Conservation (phyloP, 179 eudicot genomes). For the Beta corolliflora region DNA sequence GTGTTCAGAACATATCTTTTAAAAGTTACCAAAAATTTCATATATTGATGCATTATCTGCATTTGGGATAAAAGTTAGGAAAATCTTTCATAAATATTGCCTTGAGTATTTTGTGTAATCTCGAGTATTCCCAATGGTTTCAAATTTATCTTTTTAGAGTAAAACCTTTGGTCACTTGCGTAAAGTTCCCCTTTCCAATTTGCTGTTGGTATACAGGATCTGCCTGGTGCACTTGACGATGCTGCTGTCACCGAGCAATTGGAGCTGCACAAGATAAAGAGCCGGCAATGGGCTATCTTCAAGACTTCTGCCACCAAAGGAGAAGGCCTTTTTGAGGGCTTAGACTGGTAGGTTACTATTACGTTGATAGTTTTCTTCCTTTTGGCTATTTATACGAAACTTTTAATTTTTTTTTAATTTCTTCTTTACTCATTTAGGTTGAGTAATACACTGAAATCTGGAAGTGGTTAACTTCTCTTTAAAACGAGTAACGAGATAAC, state of each 20-base stretch:
- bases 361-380: not conserved
- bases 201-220: conserved; percentile 56
- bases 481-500: not conserved
- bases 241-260: conserved; percentile 91
- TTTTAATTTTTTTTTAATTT: not conserved
- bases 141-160: not conserved
- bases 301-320: conserved; percentile 98
- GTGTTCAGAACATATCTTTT: too few species aligned
- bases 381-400: not conserved
- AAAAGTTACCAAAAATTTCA: too few species aligned
- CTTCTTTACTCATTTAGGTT: conserved; percentile 48
- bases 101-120: not conserved
- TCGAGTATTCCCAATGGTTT: not conserved
- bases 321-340: conserved; percentile 97
- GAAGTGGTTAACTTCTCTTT: conserved; percentile 50
- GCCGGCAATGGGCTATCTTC: conserved; percentile 93
- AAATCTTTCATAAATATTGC: not conserved
- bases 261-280: conserved; percentile 97
- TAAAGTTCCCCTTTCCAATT: not conserved
- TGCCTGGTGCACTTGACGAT: conserved; percentile 97
- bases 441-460: conserved; percentile 89
- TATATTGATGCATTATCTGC: too few species aligned
- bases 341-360: conserved; percentile 73
- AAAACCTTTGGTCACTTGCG: not conserved
- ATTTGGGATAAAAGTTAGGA: too few species aligned